A percentile compares a stretch with the other conserved stretches of the same genome.
These are phyloP conservation scores for Astragalus membranaceus DNA, from an alignment of 306 rosid genomes.

Conservation along the genomic window DNA sequence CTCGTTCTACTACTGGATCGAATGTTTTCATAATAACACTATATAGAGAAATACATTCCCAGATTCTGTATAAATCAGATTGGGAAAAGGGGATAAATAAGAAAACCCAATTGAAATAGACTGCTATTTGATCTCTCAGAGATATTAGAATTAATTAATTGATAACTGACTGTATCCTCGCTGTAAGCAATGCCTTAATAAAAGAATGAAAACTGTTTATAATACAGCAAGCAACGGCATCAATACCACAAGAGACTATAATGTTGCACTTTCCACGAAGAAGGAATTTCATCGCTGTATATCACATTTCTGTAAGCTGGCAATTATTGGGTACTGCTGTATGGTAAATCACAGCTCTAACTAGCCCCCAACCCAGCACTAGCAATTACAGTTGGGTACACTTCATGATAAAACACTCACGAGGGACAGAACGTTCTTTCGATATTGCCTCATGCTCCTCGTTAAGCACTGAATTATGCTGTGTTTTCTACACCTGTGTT, in stretches of 20 bases:
- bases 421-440: constrained; percentile 16
- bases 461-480: constrained; percentile 47
- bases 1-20: constrained; percentile 68
- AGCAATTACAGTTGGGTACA: not conserved
- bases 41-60: not conserved
- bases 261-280: not conserved
- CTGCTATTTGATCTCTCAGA: too few species aligned
- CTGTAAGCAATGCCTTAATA: not conserved
- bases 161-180: not conserved
- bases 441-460: constrained; percentile 40
- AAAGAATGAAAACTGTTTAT: not conserved
- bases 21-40: constrained; percentile 46
- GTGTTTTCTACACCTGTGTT: constrained; percentile 47
- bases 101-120: too few species aligned
- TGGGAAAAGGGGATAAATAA: too few species aligned
- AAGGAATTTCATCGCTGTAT: not conserved
- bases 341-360: not conserved
- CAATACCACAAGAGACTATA: not conserved
- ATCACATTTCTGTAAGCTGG: not conserved
- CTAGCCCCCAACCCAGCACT: not conserved
- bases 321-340: not conserved
- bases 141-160: not conserved
- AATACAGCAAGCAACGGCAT: not conserved
- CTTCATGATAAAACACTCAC: not conserved
- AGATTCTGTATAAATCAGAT: not conserved